Evolutionary conservation across 23 red algal species (phyloP).

Genomic region (Chondrus crispus): DNA sequence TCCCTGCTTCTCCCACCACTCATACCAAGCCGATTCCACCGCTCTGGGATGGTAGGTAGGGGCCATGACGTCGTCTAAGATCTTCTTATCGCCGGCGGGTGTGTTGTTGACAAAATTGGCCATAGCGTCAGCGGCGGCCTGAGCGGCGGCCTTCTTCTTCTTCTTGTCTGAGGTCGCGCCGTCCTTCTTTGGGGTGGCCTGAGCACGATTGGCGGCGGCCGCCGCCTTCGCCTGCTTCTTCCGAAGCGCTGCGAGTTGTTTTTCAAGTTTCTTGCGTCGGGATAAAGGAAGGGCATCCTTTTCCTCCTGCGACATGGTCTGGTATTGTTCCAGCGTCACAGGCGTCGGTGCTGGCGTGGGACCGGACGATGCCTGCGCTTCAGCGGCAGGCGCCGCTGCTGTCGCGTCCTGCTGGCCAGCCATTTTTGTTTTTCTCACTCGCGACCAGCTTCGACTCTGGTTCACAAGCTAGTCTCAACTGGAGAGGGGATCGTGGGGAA

Average conservation of each 20-base stretch:
- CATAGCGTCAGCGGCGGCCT: conserved; percentile 33
- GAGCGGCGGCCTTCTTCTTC: conserved; percentile 53
- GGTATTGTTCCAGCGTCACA: conserved; percentile 44
- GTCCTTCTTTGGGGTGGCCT: neutral
- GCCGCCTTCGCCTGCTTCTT: conserved; percentile 62
- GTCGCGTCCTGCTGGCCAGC: too few species aligned
- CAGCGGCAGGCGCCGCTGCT: too few species aligned
- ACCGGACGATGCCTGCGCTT: too few species aligned
- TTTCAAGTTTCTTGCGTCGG: conserved; percentile 63
- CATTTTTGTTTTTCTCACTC: too few species aligned
- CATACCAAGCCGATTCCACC: conserved; percentile 94
- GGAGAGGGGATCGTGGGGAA: too few species aligned
- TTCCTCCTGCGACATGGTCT: conserved; percentile 31
- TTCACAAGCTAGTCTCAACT: too few species aligned
- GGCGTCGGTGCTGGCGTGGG: neutral
- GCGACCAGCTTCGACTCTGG: too few species aligned
- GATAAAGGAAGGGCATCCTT: conserved; percentile 28
- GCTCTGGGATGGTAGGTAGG: conserved; percentile 80
- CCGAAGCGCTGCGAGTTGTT: conserved; percentile 16
- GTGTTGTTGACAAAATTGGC: conserved; percentile 73
- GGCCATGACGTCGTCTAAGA: conserved; percentile 63
- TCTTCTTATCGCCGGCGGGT: conserved; percentile 81
- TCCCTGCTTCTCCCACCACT: conserved; percentile 95
- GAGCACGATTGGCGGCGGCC: neutral
- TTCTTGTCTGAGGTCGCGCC: conserved; percentile 42